These are phyloP conservation scores for Stachybotrys elegans DNA, from an alignment of 2,329 filamentous ascomycete species.

Conservation along the genomic window DNA sequence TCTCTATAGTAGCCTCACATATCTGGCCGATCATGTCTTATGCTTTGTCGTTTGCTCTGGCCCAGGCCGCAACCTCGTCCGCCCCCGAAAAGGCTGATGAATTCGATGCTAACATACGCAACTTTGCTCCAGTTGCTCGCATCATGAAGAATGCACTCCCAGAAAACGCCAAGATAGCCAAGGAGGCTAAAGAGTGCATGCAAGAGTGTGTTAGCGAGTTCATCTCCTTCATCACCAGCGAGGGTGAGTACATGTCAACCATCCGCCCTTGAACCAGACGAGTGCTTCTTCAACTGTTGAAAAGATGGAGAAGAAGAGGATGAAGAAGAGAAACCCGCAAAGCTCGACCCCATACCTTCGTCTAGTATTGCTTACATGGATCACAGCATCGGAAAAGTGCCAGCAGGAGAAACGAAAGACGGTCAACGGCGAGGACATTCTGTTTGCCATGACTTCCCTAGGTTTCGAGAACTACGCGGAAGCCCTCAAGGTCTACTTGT, in stretches of 20 bases:
- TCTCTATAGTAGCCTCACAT: constrained; percentile 24
- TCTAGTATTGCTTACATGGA: no score
- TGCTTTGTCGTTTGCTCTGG: constrained; percentile 48
- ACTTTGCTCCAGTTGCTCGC: constrained; percentile 91
- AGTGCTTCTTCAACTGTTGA: no score
- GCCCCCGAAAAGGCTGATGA: constrained; percentile 46
- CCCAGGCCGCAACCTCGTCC: constrained; percentile 34
- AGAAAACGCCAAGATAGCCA: constrained; percentile 98
- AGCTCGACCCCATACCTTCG: no score
- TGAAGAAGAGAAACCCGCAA: no score
- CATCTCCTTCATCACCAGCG: constrained; percentile 98
- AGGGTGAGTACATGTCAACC: constrained; percentile 59
- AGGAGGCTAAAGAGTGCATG: constrained; percentile 99
- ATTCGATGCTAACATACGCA: constrained; percentile 88
- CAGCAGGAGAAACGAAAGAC: constrained; percentile 99
- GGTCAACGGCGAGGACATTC: constrained; percentile 96
- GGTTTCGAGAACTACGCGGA: constrained; percentile 99
- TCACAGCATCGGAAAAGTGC: constrained; percentile 91
- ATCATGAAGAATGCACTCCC: constrained; percentile 99
- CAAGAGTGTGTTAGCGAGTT: constrained; percentile 99
- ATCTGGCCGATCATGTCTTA: constrained; percentile 52
- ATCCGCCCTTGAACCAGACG: no score
- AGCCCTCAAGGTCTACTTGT: constrained; percentile 94
- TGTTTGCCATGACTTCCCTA: constrained; percentile 98
- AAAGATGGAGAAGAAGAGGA: no score